Conservation (phyloP, 768 basidiomycete species). For the Rhodotorula kratochvilovae region DNA sequence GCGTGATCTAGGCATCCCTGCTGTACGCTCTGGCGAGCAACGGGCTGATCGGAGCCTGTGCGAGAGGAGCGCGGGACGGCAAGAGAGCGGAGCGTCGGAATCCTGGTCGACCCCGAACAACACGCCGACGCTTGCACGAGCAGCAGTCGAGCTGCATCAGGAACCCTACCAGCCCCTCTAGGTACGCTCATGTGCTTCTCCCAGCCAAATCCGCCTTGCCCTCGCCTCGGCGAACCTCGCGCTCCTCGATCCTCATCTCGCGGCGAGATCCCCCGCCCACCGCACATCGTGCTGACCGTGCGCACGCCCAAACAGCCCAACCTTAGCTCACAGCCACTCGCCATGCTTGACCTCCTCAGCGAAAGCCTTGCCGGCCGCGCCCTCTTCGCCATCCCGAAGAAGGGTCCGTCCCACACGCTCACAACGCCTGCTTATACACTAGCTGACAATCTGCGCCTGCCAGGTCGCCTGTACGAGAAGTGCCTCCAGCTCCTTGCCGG, state of each 20-base stretch:
- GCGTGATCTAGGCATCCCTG: neutral
- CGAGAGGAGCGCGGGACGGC: neutral
- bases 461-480: constrained; percentile 85
- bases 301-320: neutral
- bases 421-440: neutral
- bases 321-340: neutral
- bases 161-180: too few species aligned
- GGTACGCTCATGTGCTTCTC: too few species aligned
- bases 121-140: too few species aligned
- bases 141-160: too few species aligned
- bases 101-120: too few species aligned
- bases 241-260: too few species aligned
- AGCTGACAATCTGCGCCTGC: neutral
- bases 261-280: too few species aligned
- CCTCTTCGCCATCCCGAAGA: constrained; percentile 95
- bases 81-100: too few species aligned
- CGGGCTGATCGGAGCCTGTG: too few species aligned
- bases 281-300: neutral
- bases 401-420: constrained; percentile 69
- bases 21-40: too few species aligned
- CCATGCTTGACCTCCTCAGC: constrained; percentile 54
- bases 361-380: constrained; percentile 77
- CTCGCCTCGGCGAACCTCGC: too few species aligned
- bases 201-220: too few species aligned
- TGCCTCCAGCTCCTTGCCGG: constrained; percentile 79